phyloP scores from a whole-genome alignment of 805 yeast genomes.

The Sungouiozyma intestinalis region DNA sequence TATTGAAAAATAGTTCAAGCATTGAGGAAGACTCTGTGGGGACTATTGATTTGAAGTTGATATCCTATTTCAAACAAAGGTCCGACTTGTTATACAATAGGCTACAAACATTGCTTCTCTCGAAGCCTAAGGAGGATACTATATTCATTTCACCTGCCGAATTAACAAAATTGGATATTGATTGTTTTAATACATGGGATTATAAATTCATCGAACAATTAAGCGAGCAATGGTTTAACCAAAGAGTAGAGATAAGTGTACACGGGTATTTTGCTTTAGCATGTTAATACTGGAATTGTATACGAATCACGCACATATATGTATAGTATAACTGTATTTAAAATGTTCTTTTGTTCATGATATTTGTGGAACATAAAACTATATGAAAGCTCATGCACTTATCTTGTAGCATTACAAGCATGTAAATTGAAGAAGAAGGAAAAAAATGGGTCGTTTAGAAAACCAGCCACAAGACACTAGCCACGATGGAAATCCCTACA shows the following conservation, averaged over 20 bases:
- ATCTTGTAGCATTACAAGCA: neutral
- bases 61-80: constrained; percentile 14
- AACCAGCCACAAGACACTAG: constrained; percentile 37
- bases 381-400: neutral
- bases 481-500: constrained; percentile 36
- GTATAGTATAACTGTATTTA: too few relatives aligned
- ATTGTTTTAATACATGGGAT: constrained; percentile 28
- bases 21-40: constrained; percentile 7
- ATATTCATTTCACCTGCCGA: constrained; percentile 13
- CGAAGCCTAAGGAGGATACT: constrained; percentile 7
- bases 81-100: constrained; percentile 9
- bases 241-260: constrained; percentile 4
- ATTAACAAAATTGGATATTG: constrained; percentile 18
- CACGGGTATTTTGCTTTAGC: constrained; percentile 2
- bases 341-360: neutral
- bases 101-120: constrained; percentile 10
- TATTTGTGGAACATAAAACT: neutral
- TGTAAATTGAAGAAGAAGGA: neutral
- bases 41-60: constrained; percentile 3
- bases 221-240: constrained; percentile 17
- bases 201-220: constrained; percentile 15
- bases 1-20: neutral
- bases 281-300: too few relatives aligned
- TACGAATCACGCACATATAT: too few relatives aligned
- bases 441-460: constrained; percentile 10